Percentiles rank a stretch among this genome's conserved stretches.
Conservation (phyloP, 2,329 filamentous ascomycete genomes). For the Cladosporium oxysporum region DNA sequence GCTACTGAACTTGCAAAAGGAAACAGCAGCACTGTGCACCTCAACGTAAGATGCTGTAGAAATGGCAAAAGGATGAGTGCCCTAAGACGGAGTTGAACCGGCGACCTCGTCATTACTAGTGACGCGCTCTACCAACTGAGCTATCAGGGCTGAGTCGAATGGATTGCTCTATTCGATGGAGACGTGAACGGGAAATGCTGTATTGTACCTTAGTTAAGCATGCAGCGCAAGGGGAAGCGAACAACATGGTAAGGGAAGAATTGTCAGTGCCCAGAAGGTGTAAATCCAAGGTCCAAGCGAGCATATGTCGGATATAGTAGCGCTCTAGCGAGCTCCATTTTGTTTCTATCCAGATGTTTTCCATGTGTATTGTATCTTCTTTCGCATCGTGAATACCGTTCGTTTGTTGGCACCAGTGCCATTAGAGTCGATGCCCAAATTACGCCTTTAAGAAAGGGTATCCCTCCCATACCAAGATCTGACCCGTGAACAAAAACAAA, state of each 20-base stretch:
- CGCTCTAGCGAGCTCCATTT: not conserved
- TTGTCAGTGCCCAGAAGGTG: not conserved
- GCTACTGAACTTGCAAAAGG: not conserved
- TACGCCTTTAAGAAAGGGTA: constrained; percentile 9
- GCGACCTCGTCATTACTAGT: constrained; percentile 21
- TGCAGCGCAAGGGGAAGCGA: not conserved
- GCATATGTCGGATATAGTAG: not conserved
- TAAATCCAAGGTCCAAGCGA: not conserved
- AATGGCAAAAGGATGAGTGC: constrained; percentile 10
- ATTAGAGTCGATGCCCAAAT: not conserved
- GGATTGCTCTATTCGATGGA: not conserved
- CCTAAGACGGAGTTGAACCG: constrained; percentile 20
- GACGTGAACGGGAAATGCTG: not conserved
- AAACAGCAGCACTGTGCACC: not conserved
- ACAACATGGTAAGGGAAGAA: not conserved
- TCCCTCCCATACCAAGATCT: constrained; percentile 2
- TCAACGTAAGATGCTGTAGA: not conserved
- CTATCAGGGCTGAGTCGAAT: constrained; percentile 15
- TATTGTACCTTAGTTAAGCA: not conserved
- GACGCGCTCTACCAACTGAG: constrained; percentile 21
- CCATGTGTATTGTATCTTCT: not conserved
- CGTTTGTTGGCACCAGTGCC: not conserved
- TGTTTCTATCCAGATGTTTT: not conserved
- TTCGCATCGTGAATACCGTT: not conserved
- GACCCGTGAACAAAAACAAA: not conserved